Base-by-base conservation (phyloP, 176 grass and related monocot genomes). In the Hordeum marinum region DNA sequence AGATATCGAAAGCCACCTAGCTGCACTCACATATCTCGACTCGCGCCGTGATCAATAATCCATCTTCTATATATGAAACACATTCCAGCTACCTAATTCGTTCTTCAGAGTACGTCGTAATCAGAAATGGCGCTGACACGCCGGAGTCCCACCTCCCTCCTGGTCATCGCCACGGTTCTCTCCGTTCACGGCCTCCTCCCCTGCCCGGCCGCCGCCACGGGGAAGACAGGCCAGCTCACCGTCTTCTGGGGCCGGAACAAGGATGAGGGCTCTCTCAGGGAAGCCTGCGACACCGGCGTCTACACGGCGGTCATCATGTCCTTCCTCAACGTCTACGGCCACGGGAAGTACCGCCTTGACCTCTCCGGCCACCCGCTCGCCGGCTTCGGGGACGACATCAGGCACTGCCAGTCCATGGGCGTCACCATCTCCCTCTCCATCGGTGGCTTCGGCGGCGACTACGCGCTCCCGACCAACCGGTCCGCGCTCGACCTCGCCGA, bases 191-290 rank as follows among this genome's bases (percentile, higher is more conserved):
- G 54, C 54, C 54, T 27, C 24, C 37, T 71, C 68, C 11, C 40
- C 10, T n/a, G 3, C 0, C 13, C 5, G 24, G 41, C 71, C 13
- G 42, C 12, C 2, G 71, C 71, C 2, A 26, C 24, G 7, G 70
- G 40, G 7, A 74, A 48, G 71, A 74, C 71, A 24, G 71, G 71
- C 13, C 71, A 74, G 71, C 43, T 74, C 24, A 74, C 71, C 24
- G 71, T 74, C 41, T 73, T 73, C 66, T 82, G 80, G 80, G 80
- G 80, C 46, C 48, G 80, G 1, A 54, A 71, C 66, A 37, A 26
- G 34, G 50, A 82, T 14, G 80, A 82, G 50, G 80, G 80, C 0
- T 71, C 80, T 1, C 48, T 82, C n/a, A 25, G 36, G 32, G 80
- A 82, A 8, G 48, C 80, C 23, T 82, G 80, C 66, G 52, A 72